A percentile compares a stretch with the other conserved stretches of the same genome.
Evolutionary conservation across 345 rosid genomes (phyloP).

Genomic region (Bruguiera parviflora): DNA sequence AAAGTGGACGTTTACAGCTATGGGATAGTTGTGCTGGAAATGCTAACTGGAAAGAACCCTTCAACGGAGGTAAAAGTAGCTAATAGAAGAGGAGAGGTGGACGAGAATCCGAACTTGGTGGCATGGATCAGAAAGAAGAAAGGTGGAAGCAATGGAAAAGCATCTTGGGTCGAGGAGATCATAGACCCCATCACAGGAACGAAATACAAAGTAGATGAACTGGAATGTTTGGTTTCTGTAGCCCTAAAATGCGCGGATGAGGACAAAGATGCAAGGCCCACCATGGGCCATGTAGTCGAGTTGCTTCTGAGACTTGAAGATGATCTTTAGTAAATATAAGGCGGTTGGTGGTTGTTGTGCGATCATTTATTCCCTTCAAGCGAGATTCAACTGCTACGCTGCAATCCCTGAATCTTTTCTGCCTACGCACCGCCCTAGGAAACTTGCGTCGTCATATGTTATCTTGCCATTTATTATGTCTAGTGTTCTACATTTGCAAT

Average conservation of each 20-base stretch:
- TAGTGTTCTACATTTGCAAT: too few relatives aligned
- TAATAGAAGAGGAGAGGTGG: conserved; percentile 2
- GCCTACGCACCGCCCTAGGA: too few relatives aligned
- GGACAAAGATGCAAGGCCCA: conserved; percentile 33
- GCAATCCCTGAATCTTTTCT: too few relatives aligned
- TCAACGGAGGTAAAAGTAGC: not conserved
- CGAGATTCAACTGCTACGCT: not conserved
- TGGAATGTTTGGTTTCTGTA: conserved; percentile 23
- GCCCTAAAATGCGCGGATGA: conserved; percentile 35
- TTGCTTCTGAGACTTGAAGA: conserved; percentile 13
- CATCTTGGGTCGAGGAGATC: conserved; percentile 17
- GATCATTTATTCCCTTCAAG: conserved; percentile 16
- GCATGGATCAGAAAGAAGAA: conserved; percentile 25
- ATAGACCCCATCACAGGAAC: conserved; percentile 15
- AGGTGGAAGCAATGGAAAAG: not conserved
- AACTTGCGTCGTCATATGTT: too few relatives aligned
- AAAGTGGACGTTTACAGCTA: too few relatives aligned
- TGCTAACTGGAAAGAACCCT: conserved; percentile 31
- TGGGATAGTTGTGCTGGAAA: conserved; percentile 38
- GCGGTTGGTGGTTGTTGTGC: too few relatives aligned
- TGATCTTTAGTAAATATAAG: not conserved
- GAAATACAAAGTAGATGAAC: conserved; percentile 6
- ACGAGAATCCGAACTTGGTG: conserved; percentile 16
- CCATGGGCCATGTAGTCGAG: conserved; percentile 32
- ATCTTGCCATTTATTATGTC: too few relatives aligned